Evolutionary conservation across 129 eudicot genomes (phyloP), one percentile per base, ranked within the genome.

Genomic region (Ambrosia artemisiifolia): DNA sequence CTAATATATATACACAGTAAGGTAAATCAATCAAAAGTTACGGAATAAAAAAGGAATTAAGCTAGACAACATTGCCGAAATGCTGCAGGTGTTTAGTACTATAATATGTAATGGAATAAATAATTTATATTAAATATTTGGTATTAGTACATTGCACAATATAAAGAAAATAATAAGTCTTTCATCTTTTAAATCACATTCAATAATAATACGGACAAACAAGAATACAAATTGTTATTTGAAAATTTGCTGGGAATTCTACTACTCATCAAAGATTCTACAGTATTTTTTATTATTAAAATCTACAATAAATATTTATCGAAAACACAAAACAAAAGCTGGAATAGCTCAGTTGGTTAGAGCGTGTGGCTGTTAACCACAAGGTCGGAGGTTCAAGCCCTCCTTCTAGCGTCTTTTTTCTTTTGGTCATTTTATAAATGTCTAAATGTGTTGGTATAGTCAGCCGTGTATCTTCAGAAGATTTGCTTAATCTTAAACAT

Each of bases 281-380:
- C 44, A 6, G 6, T 1, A 1, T 40, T 40, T 1, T 9, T 2
- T 38, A 1, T 40, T 6, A 2, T 8, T 5, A 40, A 1, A 7
- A 6, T 8, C 6, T 1, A 7, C 2, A 40, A 40, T 40, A 40
- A 40, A 40, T 40, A 40, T 40, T 9, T 24, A 24, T 1, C 28
- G 28, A 24, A 1, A 38, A 35, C 7, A 0, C 0, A 56, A 9
- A 3, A 0, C 0, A 20, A 24, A 28, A 57, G 64, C 64, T 57
- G 64, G 64, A 57, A 28, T 57, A 57, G 64, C 64, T 57, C 64
- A 57, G 40, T 57, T 57, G 64, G 64, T 30, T 57, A 57, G 64
- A 57, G 38, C 64, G 64, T 57, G 38, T 57, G 64, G 40, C 64
- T 57, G 64, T 57, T 57, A 57, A 57, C 64, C 64, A 57, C 38